Conservation (phyloP, 805 yeast species). For the Kregervanrija pseudodelftensis region DNA sequence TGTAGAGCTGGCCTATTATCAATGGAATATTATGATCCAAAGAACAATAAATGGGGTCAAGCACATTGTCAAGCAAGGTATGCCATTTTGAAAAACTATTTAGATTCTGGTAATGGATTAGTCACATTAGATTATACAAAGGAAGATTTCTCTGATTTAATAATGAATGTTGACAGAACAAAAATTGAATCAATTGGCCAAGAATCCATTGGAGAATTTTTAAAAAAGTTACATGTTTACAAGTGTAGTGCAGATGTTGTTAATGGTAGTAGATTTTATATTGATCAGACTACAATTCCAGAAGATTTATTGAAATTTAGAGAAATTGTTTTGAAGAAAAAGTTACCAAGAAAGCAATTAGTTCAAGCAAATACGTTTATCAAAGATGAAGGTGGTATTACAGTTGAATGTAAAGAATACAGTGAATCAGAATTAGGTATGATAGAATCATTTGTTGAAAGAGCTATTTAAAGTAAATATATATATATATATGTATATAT, state of each 20-base stretch:
- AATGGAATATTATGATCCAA: constrained; percentile 84
- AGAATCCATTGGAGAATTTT: constrained; percentile 62
- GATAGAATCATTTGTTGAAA: constrained; percentile 69
- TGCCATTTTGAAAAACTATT: constrained; percentile 71
- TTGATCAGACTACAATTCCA: constrained; percentile 61
- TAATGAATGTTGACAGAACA: constrained; percentile 48
- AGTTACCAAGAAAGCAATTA: constrained; percentile 77
- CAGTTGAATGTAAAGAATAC: constrained; percentile 60
- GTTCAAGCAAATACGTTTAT: constrained; percentile 72
- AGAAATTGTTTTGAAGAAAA: constrained; percentile 59
- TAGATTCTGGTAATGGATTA: constrained; percentile 48
- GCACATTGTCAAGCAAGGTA: constrained; percentile 92
- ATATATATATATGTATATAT: neutral
- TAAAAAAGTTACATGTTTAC: constrained; percentile 66
- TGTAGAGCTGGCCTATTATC: constrained; percentile 82
- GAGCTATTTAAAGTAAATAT: constrained; percentile 27
- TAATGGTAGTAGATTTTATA: constrained; percentile 57
- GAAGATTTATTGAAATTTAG: constrained; percentile 58
- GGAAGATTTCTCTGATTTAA: constrained; percentile 50
- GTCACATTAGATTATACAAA: constrained; percentile 44
- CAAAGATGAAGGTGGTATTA: constrained; percentile 22
- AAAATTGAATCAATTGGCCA: constrained; percentile 68
- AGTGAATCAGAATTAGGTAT: constrained; percentile 67
- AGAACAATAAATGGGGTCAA: constrained; percentile 82
- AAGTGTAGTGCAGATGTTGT: constrained; percentile 71